Conservation (phyloP, 1,139 yeast species). For the Taphrina communis region DNA sequence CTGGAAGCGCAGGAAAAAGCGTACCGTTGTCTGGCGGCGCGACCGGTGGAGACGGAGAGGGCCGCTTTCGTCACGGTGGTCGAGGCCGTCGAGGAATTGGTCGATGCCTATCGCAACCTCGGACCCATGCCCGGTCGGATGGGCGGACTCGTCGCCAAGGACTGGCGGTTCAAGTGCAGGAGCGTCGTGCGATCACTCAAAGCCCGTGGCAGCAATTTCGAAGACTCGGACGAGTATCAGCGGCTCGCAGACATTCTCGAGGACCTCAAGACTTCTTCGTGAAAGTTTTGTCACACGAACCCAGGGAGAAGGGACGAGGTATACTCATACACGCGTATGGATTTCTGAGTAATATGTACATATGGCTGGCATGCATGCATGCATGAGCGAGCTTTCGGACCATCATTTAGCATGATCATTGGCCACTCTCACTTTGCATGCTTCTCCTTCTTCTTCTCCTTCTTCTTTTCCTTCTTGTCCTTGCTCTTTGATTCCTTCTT, state of each 20-base stretch:
- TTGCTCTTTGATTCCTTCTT: slow-evolving; percentile 54
- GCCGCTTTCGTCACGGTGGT: slow-evolving; percentile 78
- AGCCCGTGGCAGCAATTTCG: slow-evolving; percentile 40
- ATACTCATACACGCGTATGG: neutral
- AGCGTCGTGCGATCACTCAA: slow-evolving; percentile 46
- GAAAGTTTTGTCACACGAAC: neutral
- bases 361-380: slow-evolving; percentile 15
- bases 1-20: slow-evolving; percentile 88
- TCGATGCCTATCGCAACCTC: slow-evolving; percentile 83
- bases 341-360: slow-evolving; percentile 2
- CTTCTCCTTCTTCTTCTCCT: slow-evolving; percentile 63
- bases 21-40: slow-evolving; percentile 65
- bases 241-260: slow-evolving; percentile 23
- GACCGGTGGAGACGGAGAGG: slow-evolving; percentile 67
- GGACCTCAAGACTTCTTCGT: slow-evolving; percentile 23
- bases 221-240: slow-evolving; percentile 36
- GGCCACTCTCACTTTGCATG: slow-evolving; percentile 44
- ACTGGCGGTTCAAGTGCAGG: slow-evolving; percentile 87
- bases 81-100: slow-evolving; percentile 65
- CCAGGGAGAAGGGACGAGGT: neutral
- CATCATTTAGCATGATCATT: neutral
- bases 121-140: slow-evolving; percentile 88
- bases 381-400: too few relatives aligned
- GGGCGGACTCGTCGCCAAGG: slow-evolving; percentile 82
- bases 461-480: slow-evolving; percentile 55